Percentiles rank a stretch among this genome's conserved stretches.
These are phyloP conservation scores for Blepharisma japonicum DNA, from an alignment of 73 alveolate genomes.

Conservation along the genomic window DNA sequence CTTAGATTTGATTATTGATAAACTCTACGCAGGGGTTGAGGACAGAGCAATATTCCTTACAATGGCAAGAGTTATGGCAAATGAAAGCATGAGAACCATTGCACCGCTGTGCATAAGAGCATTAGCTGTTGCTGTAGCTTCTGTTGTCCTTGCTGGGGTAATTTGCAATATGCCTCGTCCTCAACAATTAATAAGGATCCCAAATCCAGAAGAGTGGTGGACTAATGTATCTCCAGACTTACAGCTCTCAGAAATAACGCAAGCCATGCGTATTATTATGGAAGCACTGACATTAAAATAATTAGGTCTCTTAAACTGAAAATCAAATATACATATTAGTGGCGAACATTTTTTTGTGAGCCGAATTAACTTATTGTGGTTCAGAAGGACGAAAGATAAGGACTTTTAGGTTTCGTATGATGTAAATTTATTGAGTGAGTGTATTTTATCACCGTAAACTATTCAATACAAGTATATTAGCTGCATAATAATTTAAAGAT, in stretches of 20 bases:
- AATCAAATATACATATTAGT: too few relatives aligned
- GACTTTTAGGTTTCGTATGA: too few relatives aligned
- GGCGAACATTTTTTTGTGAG: too few relatives aligned
- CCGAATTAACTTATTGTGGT: too few relatives aligned
- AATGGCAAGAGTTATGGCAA: slow-evolving; percentile 21
- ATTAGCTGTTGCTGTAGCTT: slow-evolving; percentile 30
- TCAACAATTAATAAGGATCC: not conserved
- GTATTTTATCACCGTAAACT: too few relatives aligned
- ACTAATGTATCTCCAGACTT: not conserved
- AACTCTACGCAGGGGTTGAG: slow-evolving; percentile 2
- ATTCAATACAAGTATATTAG: too few relatives aligned
- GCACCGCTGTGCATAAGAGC: slow-evolving; percentile 28
- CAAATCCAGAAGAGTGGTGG: slow-evolving; percentile 16
- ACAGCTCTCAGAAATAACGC: slow-evolving; percentile 3
- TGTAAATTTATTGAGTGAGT: too few relatives aligned
- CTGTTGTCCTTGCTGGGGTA: slow-evolving; percentile 30
- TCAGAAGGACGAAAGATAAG: too few relatives aligned
- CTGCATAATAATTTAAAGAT: too few relatives aligned
- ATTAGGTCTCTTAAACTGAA: not conserved
- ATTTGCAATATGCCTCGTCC: slow-evolving; percentile 18
- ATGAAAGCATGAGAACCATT: slow-evolving; percentile 28
- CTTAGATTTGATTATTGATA: not conserved
- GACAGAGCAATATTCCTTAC: not conserved
- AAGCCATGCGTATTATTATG: slow-evolving; percentile 21
- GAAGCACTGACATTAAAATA: slow-evolving; percentile 25